phyloP scores from a whole-genome alignment of 768 basidiomycete species.

The Lepiota brunneoincarnata region DNA sequence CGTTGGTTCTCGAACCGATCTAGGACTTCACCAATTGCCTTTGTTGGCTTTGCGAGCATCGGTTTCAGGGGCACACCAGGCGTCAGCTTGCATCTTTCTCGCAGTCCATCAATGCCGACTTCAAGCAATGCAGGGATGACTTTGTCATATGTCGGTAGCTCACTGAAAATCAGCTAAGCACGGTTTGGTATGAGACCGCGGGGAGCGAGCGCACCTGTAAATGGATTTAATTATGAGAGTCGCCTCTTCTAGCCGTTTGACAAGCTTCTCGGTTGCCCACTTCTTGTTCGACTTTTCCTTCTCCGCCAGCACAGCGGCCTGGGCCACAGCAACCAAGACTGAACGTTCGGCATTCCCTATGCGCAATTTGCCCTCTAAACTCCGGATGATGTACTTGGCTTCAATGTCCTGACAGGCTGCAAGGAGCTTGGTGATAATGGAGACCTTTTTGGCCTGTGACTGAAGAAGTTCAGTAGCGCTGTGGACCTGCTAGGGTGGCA shows the following conservation, averaged over 20 bases:
- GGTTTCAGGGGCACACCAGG: slow-evolving; percentile 97
- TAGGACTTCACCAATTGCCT: slow-evolving; percentile 96
- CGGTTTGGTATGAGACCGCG: slow-evolving; percentile 6
- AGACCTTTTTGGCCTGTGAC: slow-evolving; percentile 95
- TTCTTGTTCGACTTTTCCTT: slow-evolving; percentile 67
- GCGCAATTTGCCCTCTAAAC: slow-evolving; percentile 93
- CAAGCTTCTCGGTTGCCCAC: slow-evolving; percentile 71
- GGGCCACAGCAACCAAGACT: slow-evolving; percentile 91
- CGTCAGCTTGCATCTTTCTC: slow-evolving; percentile 80
- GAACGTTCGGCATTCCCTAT: slow-evolving; percentile 97
- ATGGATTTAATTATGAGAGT: slow-evolving; percentile 81
- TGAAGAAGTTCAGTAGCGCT: slow-evolving; percentile 24
- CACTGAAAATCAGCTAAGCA: slow-evolving; percentile 43
- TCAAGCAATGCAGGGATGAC: slow-evolving; percentile 89
- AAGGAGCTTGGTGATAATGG: slow-evolving; percentile 90
- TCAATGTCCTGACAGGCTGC: slow-evolving; percentile 90
- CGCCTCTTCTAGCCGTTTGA: slow-evolving; percentile 71
- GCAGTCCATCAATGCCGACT: slow-evolving; percentile 68
- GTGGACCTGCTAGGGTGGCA: neutral
- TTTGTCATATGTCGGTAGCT: slow-evolving; percentile 88
- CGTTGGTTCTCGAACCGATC: slow-evolving; percentile 94
- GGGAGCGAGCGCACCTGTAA: slow-evolving; percentile 64
- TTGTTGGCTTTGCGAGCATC: slow-evolving; percentile 99
- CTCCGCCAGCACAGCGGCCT: slow-evolving; percentile 84
- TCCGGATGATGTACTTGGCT: slow-evolving; percentile 95